A percentile compares a stretch with the other conserved stretches of the same genome.
Evolutionary conservation across 306 rosid genomes (phyloP).

Genomic region (Dryas alaskensis): DNA sequence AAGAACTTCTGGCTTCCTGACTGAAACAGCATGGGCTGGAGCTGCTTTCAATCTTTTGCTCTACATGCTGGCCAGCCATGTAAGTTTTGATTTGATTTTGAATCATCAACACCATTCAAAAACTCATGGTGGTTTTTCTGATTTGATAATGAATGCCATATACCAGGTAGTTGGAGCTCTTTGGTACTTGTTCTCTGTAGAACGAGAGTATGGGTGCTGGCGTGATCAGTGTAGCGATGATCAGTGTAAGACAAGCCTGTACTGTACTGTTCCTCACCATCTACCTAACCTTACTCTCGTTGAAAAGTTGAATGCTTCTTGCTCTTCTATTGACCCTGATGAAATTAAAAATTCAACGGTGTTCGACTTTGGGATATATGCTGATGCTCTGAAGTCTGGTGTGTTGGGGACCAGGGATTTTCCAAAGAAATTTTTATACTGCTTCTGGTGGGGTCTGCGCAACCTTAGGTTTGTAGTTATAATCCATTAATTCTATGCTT

Average conservation of each 20-base stretch:
- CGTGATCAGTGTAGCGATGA: neutral
- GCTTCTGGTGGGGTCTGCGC: slow-evolving; percentile 98
- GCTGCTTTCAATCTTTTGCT: slow-evolving; percentile 84
- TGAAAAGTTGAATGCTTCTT: slow-evolving; percentile 16
- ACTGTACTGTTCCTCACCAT: slow-evolving; percentile 12
- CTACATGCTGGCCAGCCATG: slow-evolving; percentile 88
- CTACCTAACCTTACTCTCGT: accelerated
- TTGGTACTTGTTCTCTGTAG: slow-evolving; percentile 77
- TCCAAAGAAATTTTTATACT: slow-evolving; percentile 56
- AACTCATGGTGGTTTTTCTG: slow-evolving; percentile 7
- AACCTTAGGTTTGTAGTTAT: slow-evolving; percentile 53
- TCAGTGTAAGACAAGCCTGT: neutral
- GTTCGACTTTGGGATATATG: slow-evolving; percentile 67
- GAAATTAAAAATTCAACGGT: slow-evolving; percentile 3
- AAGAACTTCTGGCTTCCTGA: slow-evolving; percentile 67
- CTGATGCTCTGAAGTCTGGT: slow-evolving; percentile 46
- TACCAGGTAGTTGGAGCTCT: slow-evolving; percentile 77
- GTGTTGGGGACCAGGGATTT: slow-evolving; percentile 43
- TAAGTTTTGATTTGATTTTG: slow-evolving; percentile 34
- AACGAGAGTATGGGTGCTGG: slow-evolving; percentile 67
- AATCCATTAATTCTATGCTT: neutral
- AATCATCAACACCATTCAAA: neutral
- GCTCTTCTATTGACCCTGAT: slow-evolving; percentile 38
- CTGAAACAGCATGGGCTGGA: slow-evolving; percentile 90
- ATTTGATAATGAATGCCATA: slow-evolving; percentile 13